A percentile compares a stretch with the other conserved stretches of the same genome.
Conservation (phyloP, 768 basidiomycete species). For the Tricholoma saponaceum region DNA sequence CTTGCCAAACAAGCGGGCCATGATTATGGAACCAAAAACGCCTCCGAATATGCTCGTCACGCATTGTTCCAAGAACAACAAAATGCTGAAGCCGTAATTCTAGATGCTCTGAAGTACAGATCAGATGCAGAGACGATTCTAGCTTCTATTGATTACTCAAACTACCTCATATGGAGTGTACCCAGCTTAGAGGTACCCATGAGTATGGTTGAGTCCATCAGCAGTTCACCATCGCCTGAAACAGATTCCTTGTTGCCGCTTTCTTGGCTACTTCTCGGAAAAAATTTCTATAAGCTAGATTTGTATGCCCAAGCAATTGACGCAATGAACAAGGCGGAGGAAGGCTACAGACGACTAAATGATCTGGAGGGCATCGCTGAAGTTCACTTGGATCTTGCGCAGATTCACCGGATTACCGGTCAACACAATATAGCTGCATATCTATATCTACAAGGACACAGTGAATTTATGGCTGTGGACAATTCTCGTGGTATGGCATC, state of each 20-base stretch:
- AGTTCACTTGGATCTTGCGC: neutral
- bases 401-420: neutral
- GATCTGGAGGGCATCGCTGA: neutral
- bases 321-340: neutral
- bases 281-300: neutral
- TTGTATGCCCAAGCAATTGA: neutral
- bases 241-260: neutral
- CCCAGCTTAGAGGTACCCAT: neutral
- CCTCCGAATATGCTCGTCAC: neutral
- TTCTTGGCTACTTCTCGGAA: neutral
- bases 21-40: neutral
- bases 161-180: neutral
- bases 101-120: neutral
- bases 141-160: neutral
- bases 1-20: neutral
- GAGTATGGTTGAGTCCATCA: neutral
- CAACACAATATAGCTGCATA: neutral
- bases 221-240: neutral
- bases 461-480: neutral
- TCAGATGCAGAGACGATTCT: neutral
- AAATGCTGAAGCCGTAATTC: neutral
- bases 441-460: neutral
- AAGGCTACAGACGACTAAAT: neutral
- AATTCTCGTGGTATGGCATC: neutral
- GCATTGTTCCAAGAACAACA: neutral